Conservation (phyloP, 2,329 filamentous ascomycete species). For the Fusarium scirpi region DNA sequence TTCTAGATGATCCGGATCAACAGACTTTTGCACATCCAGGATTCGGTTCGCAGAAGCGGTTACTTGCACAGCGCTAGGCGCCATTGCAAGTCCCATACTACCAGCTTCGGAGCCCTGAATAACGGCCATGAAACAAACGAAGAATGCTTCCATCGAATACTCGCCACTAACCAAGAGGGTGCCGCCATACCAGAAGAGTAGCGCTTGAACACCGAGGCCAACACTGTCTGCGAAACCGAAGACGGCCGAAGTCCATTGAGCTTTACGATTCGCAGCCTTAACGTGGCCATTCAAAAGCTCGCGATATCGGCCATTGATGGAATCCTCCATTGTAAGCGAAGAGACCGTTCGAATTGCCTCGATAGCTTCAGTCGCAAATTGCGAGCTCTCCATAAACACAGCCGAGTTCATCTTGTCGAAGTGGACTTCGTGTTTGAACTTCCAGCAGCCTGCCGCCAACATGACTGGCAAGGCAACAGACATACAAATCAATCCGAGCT, state of each 20-base stretch:
- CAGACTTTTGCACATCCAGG: constrained; percentile 47
- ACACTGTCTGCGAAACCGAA: constrained; percentile 56
- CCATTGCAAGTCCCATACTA: constrained; percentile 26
- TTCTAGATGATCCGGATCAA: neutral
- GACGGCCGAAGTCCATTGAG: constrained; percentile 50
- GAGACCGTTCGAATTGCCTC: constrained; percentile 73
- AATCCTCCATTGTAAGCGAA: constrained; percentile 69
- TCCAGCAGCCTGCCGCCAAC: constrained; percentile 51
- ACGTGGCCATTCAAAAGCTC: constrained; percentile 53
- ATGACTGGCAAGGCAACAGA: constrained; percentile 53
- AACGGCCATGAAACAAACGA: constrained; percentile 65
- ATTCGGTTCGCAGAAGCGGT: constrained; percentile 39
- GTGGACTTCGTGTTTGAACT: constrained; percentile 61
- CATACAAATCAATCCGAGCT: constrained; percentile 54
- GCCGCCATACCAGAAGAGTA: constrained; percentile 66
- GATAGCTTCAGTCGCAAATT: constrained; percentile 73
- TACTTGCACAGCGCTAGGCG: constrained; percentile 39
- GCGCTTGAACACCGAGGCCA: constrained; percentile 56
- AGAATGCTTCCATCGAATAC: constrained; percentile 61
- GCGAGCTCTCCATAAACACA: constrained; percentile 70
- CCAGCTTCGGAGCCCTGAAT: constrained; percentile 63
- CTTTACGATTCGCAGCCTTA: constrained; percentile 48
- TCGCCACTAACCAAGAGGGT: constrained; percentile 41
- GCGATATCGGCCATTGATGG: constrained; percentile 58
- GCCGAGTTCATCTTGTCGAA: constrained; percentile 69